Conservation (phyloP, 2,329 filamentous ascomycete genomes). For the Aspergillus flavus region DNA sequence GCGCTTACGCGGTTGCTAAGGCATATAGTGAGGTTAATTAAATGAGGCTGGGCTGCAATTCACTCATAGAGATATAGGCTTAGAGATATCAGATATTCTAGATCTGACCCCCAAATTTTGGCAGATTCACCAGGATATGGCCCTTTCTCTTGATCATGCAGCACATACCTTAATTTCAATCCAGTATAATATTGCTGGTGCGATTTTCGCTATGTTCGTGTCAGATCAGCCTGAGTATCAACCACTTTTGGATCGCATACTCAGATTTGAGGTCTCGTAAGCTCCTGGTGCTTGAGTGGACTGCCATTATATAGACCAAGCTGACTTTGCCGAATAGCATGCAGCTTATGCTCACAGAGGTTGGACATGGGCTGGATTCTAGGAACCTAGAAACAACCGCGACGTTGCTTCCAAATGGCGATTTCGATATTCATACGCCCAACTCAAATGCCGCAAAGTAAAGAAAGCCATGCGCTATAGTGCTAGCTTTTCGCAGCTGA, state of each 20-base stretch:
- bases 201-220: neutral
- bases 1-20: neutral
- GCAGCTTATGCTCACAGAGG: too few species aligned
- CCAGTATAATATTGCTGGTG: neutral
- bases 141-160: neutral
- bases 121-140: neutral
- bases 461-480: slow-evolving; percentile 18
- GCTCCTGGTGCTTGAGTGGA: too few species aligned
- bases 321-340: too few species aligned
- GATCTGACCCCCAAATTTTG: neutral
- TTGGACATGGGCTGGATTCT: slow-evolving; percentile 33
- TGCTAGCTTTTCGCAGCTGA: neutral
- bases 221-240: slow-evolving; percentile 10
- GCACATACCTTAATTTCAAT: neutral
- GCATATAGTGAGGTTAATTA: neutral
- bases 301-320: too few species aligned
- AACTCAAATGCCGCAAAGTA: slow-evolving; percentile 34
- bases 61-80: neutral
- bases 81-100: neutral
- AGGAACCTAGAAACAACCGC: slow-evolving; percentile 43
- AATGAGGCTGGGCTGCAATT: neutral
- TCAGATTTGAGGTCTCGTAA: too few species aligned
- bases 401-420: slow-evolving; percentile 33
- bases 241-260: too few species aligned
- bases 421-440: slow-evolving; percentile 39